These are phyloP conservation scores for Durotheca rogersii DNA, from an alignment of 495 filamentous ascomycete genomes.

Conservation along the genomic window DNA sequence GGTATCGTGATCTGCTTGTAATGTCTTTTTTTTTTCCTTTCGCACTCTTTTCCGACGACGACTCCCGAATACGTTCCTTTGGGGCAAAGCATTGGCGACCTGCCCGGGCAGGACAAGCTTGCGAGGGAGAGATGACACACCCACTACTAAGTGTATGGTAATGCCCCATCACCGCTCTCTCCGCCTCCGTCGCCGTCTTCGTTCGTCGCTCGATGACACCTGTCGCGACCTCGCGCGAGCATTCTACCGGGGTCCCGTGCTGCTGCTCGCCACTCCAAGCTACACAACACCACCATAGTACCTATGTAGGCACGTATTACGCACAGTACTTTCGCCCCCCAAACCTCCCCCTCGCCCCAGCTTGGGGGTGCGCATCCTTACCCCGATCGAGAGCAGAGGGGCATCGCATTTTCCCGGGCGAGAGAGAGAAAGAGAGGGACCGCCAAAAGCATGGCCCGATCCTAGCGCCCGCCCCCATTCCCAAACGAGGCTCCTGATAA, in stretches of 20 bases:
- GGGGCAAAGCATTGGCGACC: constrained; percentile 22
- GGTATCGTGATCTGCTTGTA: too few species aligned
- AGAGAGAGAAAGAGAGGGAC: too few species aligned
- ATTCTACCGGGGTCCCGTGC: constrained; percentile 26
- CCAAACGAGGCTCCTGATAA: constrained; percentile 21
- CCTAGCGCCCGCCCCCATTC: not conserved
- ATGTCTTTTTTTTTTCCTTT: constrained; percentile 17
- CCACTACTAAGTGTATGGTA: too few species aligned
- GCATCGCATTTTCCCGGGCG: constrained; percentile 13
- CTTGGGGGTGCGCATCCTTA: not conserved
- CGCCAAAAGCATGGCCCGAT: constrained; percentile 3
- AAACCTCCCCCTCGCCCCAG: constrained; percentile 12
- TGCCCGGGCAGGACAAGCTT: constrained; percentile 28
- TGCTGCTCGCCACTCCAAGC: constrained; percentile 22
- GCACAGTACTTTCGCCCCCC: constrained; percentile 24
- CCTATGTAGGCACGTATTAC: too few species aligned
- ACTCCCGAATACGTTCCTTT: constrained; percentile 22
- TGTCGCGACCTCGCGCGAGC: constrained; percentile 16
- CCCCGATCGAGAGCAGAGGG: constrained; percentile 5
- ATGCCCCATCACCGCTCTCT: not conserved
- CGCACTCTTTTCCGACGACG: not conserved
- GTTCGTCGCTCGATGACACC: constrained; percentile 2
- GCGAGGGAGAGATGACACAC: too few species aligned
- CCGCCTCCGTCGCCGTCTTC: not conserved
- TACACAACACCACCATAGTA: not conserved